These are phyloP conservation scores for Irpex sp. DNA, from an alignment of 1,284 basidiomycete species.

Conservation along the genomic window DNA sequence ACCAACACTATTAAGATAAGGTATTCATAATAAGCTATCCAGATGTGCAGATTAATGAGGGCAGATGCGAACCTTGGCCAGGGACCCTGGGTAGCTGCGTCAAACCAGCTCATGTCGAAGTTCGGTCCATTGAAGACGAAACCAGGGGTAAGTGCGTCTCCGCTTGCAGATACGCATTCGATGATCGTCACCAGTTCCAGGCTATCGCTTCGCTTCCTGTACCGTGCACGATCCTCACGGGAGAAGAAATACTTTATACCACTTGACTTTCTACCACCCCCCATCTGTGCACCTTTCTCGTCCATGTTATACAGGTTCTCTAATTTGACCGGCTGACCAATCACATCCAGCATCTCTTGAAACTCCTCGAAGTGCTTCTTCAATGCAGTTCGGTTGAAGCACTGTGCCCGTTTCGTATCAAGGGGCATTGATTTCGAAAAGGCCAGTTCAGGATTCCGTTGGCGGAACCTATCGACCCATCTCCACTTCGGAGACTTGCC, in stretches of 20 bases:
- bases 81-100: too few species aligned
- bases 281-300: slow-evolving; percentile 24
- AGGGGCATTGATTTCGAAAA: slow-evolving; percentile 9
- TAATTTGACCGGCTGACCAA: slow-evolving; percentile 18
- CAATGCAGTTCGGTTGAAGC: slow-evolving; percentile 1
- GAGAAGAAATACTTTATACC: slow-evolving; percentile 17
- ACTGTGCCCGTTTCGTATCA: slow-evolving; percentile 2
- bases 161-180: slow-evolving; percentile 25
- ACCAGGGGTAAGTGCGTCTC: slow-evolving; percentile 17
- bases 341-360: slow-evolving; percentile 6
- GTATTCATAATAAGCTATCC: slow-evolving; percentile 1
- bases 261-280: slow-evolving; percentile 19
- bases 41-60: slow-evolving; percentile 3
- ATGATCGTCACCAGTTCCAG: slow-evolving; percentile 28
- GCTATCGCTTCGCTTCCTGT: slow-evolving; percentile 17
- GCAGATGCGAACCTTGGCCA: neutral
- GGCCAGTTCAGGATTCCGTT: slow-evolving; percentile 6
- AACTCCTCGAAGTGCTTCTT: slow-evolving; percentile 15
- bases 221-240: slow-evolving; percentile 2
- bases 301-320: slow-evolving; percentile 37
- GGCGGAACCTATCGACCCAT: slow-evolving; percentile 12
- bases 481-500: slow-evolving; percentile 5
- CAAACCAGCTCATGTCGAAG: slow-evolving; percentile 20
- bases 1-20: slow-evolving; percentile 11
- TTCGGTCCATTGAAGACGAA: slow-evolving; percentile 29